Base-by-base conservation (phyloP, 208 protist genomes). In the Crithidia expoeki region DNA sequence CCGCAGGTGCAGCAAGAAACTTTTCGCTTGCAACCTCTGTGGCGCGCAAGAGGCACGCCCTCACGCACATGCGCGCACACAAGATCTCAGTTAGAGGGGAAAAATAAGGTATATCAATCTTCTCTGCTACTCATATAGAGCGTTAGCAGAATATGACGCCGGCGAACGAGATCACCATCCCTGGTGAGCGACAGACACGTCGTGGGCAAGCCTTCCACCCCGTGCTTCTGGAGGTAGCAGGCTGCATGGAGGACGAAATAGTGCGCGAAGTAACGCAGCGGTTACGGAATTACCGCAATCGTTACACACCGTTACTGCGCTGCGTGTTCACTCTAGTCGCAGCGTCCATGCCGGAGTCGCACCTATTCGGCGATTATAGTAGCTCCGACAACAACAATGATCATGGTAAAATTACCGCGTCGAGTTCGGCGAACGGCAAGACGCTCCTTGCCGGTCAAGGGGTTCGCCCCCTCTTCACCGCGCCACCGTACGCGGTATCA, bases 301-400 rank as follows among this genome's bases (percentile, higher is more conserved):
- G 89, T 11, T 94, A 94, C 57, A 44, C 50, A 3, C 80, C 79
- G 23, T 74, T 90, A 38, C 56, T 94, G 72, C 81, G 89, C 23
- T 64, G 86, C n/a, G 77, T 84, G 23, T 68, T 79, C 28, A 89
- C 86, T 17, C 62, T 90, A 12, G 64, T 89, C 32, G 62, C 79
- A 17, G 67, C 74, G 4, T 27, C 58, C 27, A 59, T 84, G 23
- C 55, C 60, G 12, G 86, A 92, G 64, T 32, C 59, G 4, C 75
- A 53, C 14, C 61, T 91, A 0, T 89, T 90, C 55, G 84, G 76
- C 36, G 36, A 42, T 42, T 12, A 6, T 12, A 16, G 10, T 42
- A 6, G 36, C 36, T n/a, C n/a, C n/a, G n/a, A n/a, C n/a, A n/a
- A n/a, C n/a, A n/a, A n/a, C n/a, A n/a, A n/a, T n/a, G n/a, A n/a